These are phyloP conservation scores for Lenwebbia sp. DNA, from an alignment of 345 rosid species.

Conservation along the genomic window DNA sequence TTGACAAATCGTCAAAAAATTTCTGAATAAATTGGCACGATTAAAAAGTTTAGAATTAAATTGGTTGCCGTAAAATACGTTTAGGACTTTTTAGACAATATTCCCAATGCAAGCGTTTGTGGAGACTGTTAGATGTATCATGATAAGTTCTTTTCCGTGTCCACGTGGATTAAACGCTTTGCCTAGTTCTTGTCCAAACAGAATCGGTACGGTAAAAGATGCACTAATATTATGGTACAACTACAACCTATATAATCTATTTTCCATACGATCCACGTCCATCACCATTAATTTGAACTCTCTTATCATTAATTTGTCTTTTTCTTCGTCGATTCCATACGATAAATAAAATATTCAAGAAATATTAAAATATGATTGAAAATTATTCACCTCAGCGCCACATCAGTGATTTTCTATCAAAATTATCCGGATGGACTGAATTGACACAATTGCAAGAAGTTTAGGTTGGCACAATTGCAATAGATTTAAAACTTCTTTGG, in stretches of 20 bases:
- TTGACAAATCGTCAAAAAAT: neutral
- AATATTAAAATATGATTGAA: no score
- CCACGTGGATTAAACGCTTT: neutral
- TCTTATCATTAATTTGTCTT: neutral
- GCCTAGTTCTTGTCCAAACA: neutral
- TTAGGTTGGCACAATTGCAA: no score
- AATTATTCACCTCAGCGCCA: no score
- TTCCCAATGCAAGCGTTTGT: neutral
- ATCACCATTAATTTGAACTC: neutral
- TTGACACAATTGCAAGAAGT: no score
- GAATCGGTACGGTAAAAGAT: no score
- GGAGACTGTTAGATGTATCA: neutral
- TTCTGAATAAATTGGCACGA: neutral
- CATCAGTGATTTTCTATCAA: no score
- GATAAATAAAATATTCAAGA: neutral
- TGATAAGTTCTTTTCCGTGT: neutral
- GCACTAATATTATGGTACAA: no score
- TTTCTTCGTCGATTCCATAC: neutral
- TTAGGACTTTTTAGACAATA: neutral
- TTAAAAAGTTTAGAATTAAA: fast-evolving
- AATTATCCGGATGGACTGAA: no score
- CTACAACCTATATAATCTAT: no score
- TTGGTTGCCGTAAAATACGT: fast-evolving
- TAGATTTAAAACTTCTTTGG: no score
- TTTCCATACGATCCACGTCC: neutral